A percentile compares a stretch with the other conserved stretches of the same genome.
Conservation (phyloP, 352 stramenopile genomes). For the Phytopythium montanum region DNA sequence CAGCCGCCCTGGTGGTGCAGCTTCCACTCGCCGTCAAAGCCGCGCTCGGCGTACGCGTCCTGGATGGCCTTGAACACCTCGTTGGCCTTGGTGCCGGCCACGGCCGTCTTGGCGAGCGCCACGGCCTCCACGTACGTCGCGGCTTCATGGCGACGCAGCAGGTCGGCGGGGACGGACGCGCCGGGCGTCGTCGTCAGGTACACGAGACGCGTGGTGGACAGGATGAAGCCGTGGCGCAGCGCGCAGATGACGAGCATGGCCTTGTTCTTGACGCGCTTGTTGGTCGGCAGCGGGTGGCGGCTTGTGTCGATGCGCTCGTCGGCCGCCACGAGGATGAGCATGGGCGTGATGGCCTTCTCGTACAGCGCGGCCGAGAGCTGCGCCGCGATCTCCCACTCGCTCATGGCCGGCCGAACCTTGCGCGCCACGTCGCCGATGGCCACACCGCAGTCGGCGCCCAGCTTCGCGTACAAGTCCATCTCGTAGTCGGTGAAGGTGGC, state of each 20-base stretch:
- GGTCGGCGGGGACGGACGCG: too few relatives aligned
- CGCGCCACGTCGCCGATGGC: slow-evolving; percentile 54
- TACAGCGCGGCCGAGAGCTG: slow-evolving; percentile 40
- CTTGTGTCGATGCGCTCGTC: slow-evolving; percentile 67
- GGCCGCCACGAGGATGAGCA: slow-evolving; percentile 57
- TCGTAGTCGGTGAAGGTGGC: slow-evolving; percentile 53
- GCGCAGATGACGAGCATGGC: slow-evolving; percentile 78
- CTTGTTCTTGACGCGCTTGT: too few relatives aligned
- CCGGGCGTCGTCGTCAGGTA: slow-evolving; percentile 30
- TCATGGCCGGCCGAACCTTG: slow-evolving; percentile 36
- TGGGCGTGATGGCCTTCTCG: slow-evolving; percentile 40
- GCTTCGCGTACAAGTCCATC: slow-evolving; percentile 41
- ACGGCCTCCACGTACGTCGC: slow-evolving; percentile 64
- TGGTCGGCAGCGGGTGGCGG: slow-evolving; percentile 63
- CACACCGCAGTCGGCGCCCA: slow-evolving; percentile 57
- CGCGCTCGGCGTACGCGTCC: slow-evolving; percentile 48
- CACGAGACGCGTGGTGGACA: slow-evolving; percentile 59
- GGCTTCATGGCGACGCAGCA: slow-evolving; percentile 54
- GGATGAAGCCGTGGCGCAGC: slow-evolving; percentile 52
- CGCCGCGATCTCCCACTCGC: slow-evolving; percentile 52
- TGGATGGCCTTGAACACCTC: slow-evolving; percentile 58
- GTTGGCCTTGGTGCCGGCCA: slow-evolving; percentile 25
- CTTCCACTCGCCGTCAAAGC: slow-evolving; percentile 61
- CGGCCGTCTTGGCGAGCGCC: slow-evolving; percentile 37
- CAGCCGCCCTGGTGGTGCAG: slow-evolving; percentile 66